phyloP scores from a whole-genome alignment of 371 early-diverging fungal species.

The Thermomucor indicae-seudaticae region DNA sequence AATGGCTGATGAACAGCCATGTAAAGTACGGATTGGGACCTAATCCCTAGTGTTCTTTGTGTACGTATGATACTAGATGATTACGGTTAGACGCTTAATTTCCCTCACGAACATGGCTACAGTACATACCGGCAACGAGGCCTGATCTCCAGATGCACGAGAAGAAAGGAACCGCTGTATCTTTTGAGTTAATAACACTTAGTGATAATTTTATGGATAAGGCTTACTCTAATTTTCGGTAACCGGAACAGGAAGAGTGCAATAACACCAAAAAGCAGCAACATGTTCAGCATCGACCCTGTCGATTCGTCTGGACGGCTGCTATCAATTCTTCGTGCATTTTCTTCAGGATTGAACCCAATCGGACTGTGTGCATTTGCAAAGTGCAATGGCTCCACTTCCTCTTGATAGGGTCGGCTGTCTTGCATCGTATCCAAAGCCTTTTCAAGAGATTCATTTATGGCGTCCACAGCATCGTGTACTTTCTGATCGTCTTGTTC shows the following conservation, averaged over 20 bases:
- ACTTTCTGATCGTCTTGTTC: conserved; percentile 2
- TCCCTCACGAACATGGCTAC: background rate
- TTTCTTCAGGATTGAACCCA: conserved; percentile 3
- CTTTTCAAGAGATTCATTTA: conserved; percentile 6
- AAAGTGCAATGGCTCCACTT: no score
- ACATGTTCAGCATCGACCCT: conserved; percentile 1
- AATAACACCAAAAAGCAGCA: background rate
- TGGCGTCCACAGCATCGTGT: conserved; percentile 2
- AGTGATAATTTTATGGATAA: background rate
- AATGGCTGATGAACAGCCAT: no score
- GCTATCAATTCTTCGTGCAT: background rate
- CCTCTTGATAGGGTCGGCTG: background rate
- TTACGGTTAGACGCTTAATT: background rate
- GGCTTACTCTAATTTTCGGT: conserved; percentile 8
- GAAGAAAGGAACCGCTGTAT: conserved; percentile 2
- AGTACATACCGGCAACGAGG: conserved; percentile 1
- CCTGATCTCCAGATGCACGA: background rate
- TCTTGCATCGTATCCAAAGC: conserved; percentile 2
- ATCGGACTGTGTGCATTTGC: background rate
- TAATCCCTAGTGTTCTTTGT: background rate
- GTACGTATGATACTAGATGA: background rate
- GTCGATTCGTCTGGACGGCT: background rate
- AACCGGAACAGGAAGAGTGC: background rate
- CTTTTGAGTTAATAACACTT: background rate
- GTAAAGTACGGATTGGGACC: no score